phyloP scores from a whole-genome alignment of 331 rosid genomes.

The Quercus phellos region DNA sequence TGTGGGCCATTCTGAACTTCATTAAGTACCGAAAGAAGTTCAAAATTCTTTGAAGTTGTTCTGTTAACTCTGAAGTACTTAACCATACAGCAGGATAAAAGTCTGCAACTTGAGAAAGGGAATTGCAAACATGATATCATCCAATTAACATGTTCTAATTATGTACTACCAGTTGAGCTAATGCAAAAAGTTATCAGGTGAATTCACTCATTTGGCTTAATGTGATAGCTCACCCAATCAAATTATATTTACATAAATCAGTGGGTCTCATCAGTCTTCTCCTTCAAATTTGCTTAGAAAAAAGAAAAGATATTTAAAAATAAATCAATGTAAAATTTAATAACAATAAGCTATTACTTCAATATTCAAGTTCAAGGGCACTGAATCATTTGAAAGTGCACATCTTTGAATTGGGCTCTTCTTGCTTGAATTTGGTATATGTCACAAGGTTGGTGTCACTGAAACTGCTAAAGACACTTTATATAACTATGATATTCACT shows the following conservation, averaged over 20 bases:
- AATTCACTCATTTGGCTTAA: neutral
- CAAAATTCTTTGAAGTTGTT: neutral
- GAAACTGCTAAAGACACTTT: neutral
- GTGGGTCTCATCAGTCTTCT: neutral
- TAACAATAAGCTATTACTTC: neutral
- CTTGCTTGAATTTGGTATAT: neutral
- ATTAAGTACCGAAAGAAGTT: neutral
- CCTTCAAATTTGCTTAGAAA: neutral
- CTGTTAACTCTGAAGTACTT: neutral
- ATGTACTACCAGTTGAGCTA: neutral
- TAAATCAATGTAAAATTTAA: neutral
- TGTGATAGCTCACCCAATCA: neutral
- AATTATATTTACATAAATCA: neutral
- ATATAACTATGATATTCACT: slow-evolving; percentile 21
- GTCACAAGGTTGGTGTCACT: neutral
- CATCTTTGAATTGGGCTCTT: neutral
- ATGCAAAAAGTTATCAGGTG: neutral
- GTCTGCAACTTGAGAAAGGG: neutral
- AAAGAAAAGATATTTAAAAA: neutral
- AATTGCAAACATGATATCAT: neutral
- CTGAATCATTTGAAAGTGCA: neutral
- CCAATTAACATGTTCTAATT: neutral
- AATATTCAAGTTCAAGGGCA: neutral
- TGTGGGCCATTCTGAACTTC: neutral
- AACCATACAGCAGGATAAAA: neutral